Base-by-base conservation (phyloP, 169 alveolate genomes). In the Plasmodium knowlesi region DNA sequence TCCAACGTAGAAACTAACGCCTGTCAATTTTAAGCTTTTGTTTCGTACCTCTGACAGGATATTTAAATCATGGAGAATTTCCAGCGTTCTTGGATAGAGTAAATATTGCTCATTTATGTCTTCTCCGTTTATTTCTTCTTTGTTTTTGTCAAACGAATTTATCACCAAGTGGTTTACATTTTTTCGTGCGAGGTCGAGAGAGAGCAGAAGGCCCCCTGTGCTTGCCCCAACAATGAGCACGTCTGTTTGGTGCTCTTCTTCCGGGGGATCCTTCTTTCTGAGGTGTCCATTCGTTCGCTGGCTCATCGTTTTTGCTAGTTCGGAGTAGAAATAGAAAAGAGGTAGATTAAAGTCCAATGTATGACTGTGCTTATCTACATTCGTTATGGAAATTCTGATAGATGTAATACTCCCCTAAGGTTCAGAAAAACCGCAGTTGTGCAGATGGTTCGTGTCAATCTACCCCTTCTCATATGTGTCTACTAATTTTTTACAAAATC, bases 41-140 rank as follows among this genome's bases (percentile, higher is more conserved):
- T 53, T 12, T 71, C 30, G 14, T 22, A 83, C 46, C 34, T 83
- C 92, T 22, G 92, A 32, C 9, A 83, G 92, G 32, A 83, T 12
- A 71, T 43, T 43, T 16, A 83, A 30, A 34, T 83, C 92, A 5
- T 83, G 92, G 12, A 83, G 71, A 30, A 83, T 67, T 83, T 83
- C 92, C 43, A 83, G 14, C 6, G 92, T 83, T 37, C 92, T 70
- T 4, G 92, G 92, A 34, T 83, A 83, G 53, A 83, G 92, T 70
- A 83, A 37, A 71, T 83, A 83, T 41, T 83, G 92, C 16, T 46
- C 92, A 83, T 54, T 83, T 16, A 39, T 83, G 12, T 83, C 76
- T 39, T 25, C 82, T 6, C 22, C 46, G 34, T 67, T 57, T 39
- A 41, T 1, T 37, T 39, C 74, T 1, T n/a, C 2, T 43, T n/a